Evolutionary conservation across 2,329 filamentous ascomycete genomes (phyloP), one percentile per base, ranked within the genome.

Genomic region (Xylogone sp.): DNA sequence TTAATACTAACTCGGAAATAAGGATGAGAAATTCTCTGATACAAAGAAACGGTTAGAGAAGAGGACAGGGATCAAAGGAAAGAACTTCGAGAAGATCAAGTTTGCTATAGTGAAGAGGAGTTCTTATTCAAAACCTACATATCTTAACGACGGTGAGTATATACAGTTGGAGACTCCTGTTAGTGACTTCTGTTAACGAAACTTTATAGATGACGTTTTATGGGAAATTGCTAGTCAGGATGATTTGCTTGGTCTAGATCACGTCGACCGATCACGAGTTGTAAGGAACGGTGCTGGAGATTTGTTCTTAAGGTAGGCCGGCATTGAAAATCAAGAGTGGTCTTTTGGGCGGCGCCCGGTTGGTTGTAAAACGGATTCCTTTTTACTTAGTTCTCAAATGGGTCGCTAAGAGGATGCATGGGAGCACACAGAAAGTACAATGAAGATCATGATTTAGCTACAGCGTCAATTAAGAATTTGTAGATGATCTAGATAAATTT

Each of bases 11-110:
- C 47, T n/a, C 8, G 3, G 34, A 2, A 24, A 16, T 9, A 48
- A 93, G 83, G 88, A 84, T 49, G 94, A 99, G 69, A 77, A 79
- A 39, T 97, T 99, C 71, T 84, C 83, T 53, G 90, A 97, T 29
- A 97, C 92, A 43, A 97, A 93, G 74, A 90, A 96, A 72, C 84
- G 94, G n/a, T 76, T 99, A 3, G 92, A 94, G 61, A 93, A 92
- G 69, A 81, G 93, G 53, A 96, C 90, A 1, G 92, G 92, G 21
- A 86, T 99, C 72, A 97, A 97, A 71, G 95, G 94, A 69, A 99
- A 99, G 77, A 90, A 90, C 59, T 92, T 99, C 60, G 93, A 99
- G 70, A 97, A 97, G 77, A 94, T 99, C 70, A 97, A 95, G 71
- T 97, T 99, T 75, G 88, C 91, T 6, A 71, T 96, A 27, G 81